Percentiles rank a stretch among this genome's conserved stretches.
Conservation (phyloP, 805 yeast species). For the Saccharomyces jurei region DNA sequence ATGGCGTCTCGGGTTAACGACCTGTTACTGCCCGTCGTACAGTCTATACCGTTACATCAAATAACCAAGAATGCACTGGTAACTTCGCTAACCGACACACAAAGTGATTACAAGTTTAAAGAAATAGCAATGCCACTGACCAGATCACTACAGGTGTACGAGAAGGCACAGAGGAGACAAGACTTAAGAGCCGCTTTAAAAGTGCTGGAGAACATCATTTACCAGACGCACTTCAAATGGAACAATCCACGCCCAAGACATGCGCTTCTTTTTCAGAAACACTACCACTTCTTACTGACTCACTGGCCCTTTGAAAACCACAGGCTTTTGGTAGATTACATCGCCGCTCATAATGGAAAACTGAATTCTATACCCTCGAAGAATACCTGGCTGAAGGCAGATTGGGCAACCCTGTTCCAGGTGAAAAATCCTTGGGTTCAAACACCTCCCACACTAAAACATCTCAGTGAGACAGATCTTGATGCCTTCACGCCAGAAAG, state of each 20-base stretch:
- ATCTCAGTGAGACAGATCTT: not conserved
- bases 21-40: not conserved
- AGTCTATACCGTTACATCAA: not conserved
- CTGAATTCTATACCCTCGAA: not conserved
- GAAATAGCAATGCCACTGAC: not conserved
- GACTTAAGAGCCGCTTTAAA: not conserved
- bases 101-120: not conserved
- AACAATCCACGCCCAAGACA: slow-evolving; percentile 1
- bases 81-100: not conserved
- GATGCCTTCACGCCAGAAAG: not conserved
- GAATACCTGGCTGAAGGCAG: not conserved
- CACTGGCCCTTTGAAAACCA: slow-evolving; percentile 6
- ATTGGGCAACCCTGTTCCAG: not conserved
- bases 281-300: not conserved
- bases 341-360: not conserved
- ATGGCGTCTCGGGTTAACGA: not conserved
- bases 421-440: not conserved
- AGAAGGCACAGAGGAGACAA: not conserved
- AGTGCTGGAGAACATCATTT: not conserved
- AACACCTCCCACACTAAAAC: not conserved
- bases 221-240: not conserved
- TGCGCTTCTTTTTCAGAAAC: not conserved
- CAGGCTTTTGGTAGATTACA: not conserved
- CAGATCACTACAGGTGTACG: not conserved
- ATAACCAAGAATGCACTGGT: not conserved